Base-by-base conservation (phyloP, 2,329 filamentous ascomycete species). In the Penicillium sp. region DNA sequence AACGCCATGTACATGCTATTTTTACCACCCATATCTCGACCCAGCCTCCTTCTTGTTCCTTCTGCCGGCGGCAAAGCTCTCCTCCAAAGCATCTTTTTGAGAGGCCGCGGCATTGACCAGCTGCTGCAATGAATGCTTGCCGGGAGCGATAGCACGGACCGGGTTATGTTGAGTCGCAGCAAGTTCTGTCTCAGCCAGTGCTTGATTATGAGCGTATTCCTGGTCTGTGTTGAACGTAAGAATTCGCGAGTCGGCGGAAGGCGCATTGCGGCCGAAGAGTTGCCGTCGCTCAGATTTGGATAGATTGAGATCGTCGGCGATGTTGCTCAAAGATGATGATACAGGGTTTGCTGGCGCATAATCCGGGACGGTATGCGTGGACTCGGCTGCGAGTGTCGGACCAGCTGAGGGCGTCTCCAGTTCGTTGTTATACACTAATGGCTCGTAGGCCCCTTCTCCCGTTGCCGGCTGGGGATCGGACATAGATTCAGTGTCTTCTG, bases 81-180 rank as follows among this genome's bases (percentile, higher is more conserved):
- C 93, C 75, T 97, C 92, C 62, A 97, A 77, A 2, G 91, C 92
- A 10, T 96, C 91, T 69, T 87, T 87, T 75, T 97, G 92, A 58
- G 82, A 90, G 62, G 86, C 86, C 23, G 90, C 92, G 57, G 89
- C 89, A 73, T 86, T 91, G 62, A 97, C 89, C 64, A 97, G 80
- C 77, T 96, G 92, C 68, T 88, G 87, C 71, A 97, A 79, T 66
- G 84, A 95, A 75, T 97, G 92, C 77, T 97, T 97, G 55, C 91
- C 90, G 3, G 92, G 89, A 21, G 90, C 87, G 69, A 96, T 88
- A 2, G 87, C 79, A 48, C 91, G 88, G 52, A 97, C 87, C 7
- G 92, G 90, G 66, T 93, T 92, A 75, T 95, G 89, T 46, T 86
- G 83, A 50, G 87, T 62, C 10, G 73, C 71, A 7, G 74, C 74